Base-by-base conservation (phyloP, 345 rosid species). In the Eucalyptus cloeziana region DNA sequence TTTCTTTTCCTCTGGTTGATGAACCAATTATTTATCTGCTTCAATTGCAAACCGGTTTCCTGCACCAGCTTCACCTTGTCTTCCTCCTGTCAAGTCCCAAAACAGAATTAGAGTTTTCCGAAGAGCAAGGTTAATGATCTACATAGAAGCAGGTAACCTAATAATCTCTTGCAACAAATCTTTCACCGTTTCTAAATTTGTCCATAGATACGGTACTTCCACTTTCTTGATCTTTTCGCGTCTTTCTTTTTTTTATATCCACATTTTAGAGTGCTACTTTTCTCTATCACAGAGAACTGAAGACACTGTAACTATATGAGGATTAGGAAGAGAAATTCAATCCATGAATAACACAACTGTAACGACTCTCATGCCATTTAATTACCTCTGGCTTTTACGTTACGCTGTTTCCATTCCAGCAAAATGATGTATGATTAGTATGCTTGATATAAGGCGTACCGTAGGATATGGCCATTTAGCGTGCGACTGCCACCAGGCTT, bases 381-480 rank as follows among this genome's bases (percentile, higher is more conserved):
- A 71, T 37, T 37, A 37, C 81, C 45, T 71, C 45, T 19, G 25
- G 81, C 45, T 19, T 71, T 71, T 24, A 21, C 45, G 45, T 71
- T 71, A 71, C 13, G 13, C 81, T 19, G 81, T 71, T 71, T 37
- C 4, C 7, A 37, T 71, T 37, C 19, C 81, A 71, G 81, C 8
- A 71, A 37, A 71, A 71, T 71, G 44, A 71, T 71, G 45, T 19
- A 37, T 71, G 81, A 71, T 37, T 37, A 37, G 7, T 71, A 71
- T 86, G 16, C 58, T 86, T 14, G 14, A 22, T 24, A 54, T 54
- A 86, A 21, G 24, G 27, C 44, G 91, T 90, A 98, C 99, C n/a
- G 99, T 98, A 76, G 99, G 99, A 89, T 98, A 96, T 60, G 99
- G 99, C 99, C 99, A 98, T 91, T 98, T 98, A 15, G 97, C 92